Base-by-base conservation (phyloP, 192 early-diverging fungal genomes). In the Coemansia sp. region DNA sequence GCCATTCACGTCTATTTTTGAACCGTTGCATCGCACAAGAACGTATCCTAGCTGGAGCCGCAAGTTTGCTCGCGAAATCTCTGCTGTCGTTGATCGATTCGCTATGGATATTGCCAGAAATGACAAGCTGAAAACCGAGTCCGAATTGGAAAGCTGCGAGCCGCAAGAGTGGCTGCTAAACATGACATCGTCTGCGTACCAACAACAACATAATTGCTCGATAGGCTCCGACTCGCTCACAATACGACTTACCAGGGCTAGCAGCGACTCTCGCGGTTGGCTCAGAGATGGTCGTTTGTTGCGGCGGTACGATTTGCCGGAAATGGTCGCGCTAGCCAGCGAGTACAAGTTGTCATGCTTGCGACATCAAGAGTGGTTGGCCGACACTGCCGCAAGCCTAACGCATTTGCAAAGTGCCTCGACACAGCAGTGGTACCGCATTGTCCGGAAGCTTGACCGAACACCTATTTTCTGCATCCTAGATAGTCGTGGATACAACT, bases 31-130 rank as follows among this genome's bases (percentile, higher is more conserved):
- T 40, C 64, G 75, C 3, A 56, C 50, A n/a, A 67, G 74, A 51
- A 75, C 80, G 4, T 74, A 65, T 45, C 80, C 80, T 17, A 63
- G 74, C 45, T 83, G 80, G 80, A 83, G 72, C 31, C 80, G 80
- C 62, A 83, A 77, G 61, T 74, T 83, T 62, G 68, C 80, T 9
- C 75, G 71, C 13, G 80, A 83, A 56, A 67, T 83, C 21, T 83
- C 80, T 9, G 80, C 75, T 0, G 75, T 72, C 13, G 72, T 68
- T 8, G 75, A 83, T 13, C 53, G 59, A 17, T 35, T 62, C 2
- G 59, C 19, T 4, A 41, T 66, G 37, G 35, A 14, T 11, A 50
- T 50, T 36, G 19, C 42, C 13, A 60, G 19, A 60, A 36, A 60
- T 1, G 59, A 40, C n/a, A 24, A 33, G 11, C 8, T 39, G 11